Evolutionary conservation across 257 asterid genomes (phyloP), one percentile per base, ranked within the genome.

Genomic region (Cynanchum wilfordii): DNA sequence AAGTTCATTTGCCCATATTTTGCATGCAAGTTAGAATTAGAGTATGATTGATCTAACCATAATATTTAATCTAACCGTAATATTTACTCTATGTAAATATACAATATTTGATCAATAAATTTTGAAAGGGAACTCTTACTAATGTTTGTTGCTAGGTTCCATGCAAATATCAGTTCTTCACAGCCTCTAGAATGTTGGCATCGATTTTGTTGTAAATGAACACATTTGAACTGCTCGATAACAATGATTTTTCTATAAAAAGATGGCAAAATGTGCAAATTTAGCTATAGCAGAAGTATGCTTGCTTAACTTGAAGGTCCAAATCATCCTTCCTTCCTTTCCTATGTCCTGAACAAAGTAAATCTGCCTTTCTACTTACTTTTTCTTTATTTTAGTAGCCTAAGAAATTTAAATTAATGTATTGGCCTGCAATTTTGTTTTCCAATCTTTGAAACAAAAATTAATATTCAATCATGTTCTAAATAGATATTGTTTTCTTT

Each of bases 401-500:
- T 49, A 9, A 30, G 64, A 20, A 54, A 54, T 42, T 17, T 54
- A 54, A 9, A 51, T 51, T 3, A 54, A 22, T 59, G 1, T 59
- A 8, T 4, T 10, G 3, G n/a, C 0, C 42, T 59, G 1, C 12
- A 9, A 10, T 50, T 58, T 24, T 40, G 50, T 44, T 50, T 50
- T 50, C n/a, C 55, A 50, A 5, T 27, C 29, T 27, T 29, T 44
- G 4, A 69, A 50, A 6, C 29, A 51, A 12, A 58, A n/a, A 22
- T 19, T 40, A 58, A 12, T 58, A 25, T 33, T 30, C 25, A 62
- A 33, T 17, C 47, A 62, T 17, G 24, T 62, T 11, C 47, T 59
- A 5, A 62, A 2, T 62, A 29, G n/a, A 1, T 29, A 56, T 33
- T 66, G 36, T 42, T 67, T 27, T 52, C 65, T 81, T 75, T 74